Evolutionary conservation across 2,329 filamentous ascomycete species (phyloP).

Genomic region (Furcasterigmium sp.): DNA sequence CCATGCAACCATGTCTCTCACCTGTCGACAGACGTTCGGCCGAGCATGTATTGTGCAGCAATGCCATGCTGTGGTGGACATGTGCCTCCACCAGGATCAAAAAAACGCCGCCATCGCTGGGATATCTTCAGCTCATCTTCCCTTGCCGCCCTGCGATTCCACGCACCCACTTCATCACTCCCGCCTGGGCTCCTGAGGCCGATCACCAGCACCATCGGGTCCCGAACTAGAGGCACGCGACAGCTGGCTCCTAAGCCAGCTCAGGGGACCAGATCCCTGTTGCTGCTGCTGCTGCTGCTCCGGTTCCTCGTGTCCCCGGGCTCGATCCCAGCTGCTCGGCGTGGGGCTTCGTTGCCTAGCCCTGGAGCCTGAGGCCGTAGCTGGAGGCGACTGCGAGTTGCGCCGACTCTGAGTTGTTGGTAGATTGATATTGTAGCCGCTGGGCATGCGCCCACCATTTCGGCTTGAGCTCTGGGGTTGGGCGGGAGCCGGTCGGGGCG

Average conservation of each 20-base stretch:
- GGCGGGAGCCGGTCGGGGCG: neutral
- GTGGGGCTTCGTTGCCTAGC: slow-evolving; percentile 34
- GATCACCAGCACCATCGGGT: neutral
- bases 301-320: slow-evolving; percentile 17
- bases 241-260: slow-evolving; percentile 40
- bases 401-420: slow-evolving; percentile 25
- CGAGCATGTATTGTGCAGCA: too few relatives aligned
- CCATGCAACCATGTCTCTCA: too few relatives aligned
- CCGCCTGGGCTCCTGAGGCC: too few relatives aligned
- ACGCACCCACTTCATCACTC: too few relatives aligned
- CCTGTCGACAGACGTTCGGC: too few relatives aligned
- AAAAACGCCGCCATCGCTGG: too few relatives aligned
- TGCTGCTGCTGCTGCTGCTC: slow-evolving; percentile 17
- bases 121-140: too few relatives aligned
- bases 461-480: neutral
- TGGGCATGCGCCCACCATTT: slow-evolving; percentile 6
- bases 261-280: slow-evolving; percentile 31
- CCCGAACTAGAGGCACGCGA: slow-evolving; percentile 12
- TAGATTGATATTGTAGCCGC: slow-evolving; percentile 3
- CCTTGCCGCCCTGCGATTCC: too few relatives aligned
- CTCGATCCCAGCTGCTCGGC: slow-evolving; percentile 22
- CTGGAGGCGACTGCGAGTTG: slow-evolving; percentile 31
- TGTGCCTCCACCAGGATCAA: too few relatives aligned
- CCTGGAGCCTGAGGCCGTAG: slow-evolving; percentile 21
- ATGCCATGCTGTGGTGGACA: too few relatives aligned